Base-by-base conservation (phyloP, 2,329 filamentous ascomycete species). In the Pseudogymnoascus sp. region DNA sequence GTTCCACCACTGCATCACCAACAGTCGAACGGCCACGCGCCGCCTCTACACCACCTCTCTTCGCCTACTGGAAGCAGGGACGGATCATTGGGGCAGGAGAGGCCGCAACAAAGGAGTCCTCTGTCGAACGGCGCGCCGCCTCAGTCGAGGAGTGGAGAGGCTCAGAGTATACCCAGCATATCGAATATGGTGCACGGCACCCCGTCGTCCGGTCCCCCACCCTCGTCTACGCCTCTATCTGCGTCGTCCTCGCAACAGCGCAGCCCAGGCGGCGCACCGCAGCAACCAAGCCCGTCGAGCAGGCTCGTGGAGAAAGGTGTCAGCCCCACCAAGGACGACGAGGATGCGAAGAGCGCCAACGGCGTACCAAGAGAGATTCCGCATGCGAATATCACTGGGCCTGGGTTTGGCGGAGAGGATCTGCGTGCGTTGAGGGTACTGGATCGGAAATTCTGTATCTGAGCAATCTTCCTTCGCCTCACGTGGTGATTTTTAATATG, bases 371-470 rank as follows among this genome's bases (percentile, higher is more conserved):
- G 79, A 61, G 81, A 83, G 68, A 83, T 84, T 59, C 81, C 80
- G 6, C 81, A 77, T 59, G 79, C 82, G 64, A 83, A 83, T 65
- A 73, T 83, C 27, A 81, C 52, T 10, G 29, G 29, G 1, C 52
- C 52, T 4, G 66, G 64, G 15, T 61, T 67, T 48, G 84, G 82
- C 58, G 77, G 80, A 15, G 87, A 89, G 71, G 87, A 90, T 66
- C 81, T 80, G 64, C 78, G 86, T 66, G 86, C 86, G 1, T 72
- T 90, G 52, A 80, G 84, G 65, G 85, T 88, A 70, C 75, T 90
- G 59, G 84, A 90, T 72, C 77, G 80, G 65, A 82, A 82, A 67
- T 83, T 83, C 67, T 76, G 72, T 63, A 68, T 69, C 61, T 73
- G 69, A 66, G 21, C 6, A 21, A 27, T 4, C 18, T 39, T 29